These are phyloP conservation scores for Telopea speciosissima DNA, from an alignment of 177 flowering plant species.

Conservation along the genomic window DNA sequence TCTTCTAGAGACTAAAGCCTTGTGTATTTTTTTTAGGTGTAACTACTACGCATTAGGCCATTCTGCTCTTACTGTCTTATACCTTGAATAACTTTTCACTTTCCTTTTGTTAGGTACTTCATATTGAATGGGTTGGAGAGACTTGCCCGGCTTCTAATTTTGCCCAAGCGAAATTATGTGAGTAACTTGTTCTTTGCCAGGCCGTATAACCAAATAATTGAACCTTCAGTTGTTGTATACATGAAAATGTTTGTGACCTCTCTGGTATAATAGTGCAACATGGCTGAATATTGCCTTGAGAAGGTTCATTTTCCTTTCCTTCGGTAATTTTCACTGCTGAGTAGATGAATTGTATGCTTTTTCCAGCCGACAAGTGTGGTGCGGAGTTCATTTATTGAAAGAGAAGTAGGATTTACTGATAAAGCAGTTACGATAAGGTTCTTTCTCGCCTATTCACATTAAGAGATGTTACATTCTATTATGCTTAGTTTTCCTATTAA, in stretches of 20 bases:
- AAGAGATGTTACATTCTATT: background rate
- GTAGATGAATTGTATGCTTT: background rate
- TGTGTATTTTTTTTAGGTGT: background rate
- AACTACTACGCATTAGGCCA: background rate
- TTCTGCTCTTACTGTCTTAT: background rate
- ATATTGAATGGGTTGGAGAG: constrained; percentile 82
- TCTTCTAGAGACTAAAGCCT: background rate
- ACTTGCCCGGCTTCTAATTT: constrained; percentile 58
- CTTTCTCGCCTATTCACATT: background rate
- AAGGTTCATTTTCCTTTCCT: background rate
- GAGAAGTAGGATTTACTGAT: constrained; percentile 74
- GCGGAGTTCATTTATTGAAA: constrained; percentile 58
- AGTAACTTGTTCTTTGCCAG: constrained; percentile 19
- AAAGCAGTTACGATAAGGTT: constrained; percentile 90
- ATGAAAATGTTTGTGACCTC: background rate
- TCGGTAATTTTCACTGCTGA: constrained; percentile 1
- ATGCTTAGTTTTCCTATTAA: background rate
- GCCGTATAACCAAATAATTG: background rate
- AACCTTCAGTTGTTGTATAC: background rate
- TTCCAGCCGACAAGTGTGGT: constrained; percentile 68
- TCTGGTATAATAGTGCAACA: background rate
- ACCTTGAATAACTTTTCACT: background rate
- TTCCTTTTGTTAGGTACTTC: constrained; percentile 53
- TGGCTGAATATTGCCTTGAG: background rate
- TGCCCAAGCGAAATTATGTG: constrained; percentile 85